Conservation (phyloP, 164 flowering plant genomes). For the Vitis vinifera region ASM3070453v1 NC_081812.1:22731001-22731500, state of each 20-base stretch:
- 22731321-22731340: conserved; percentile 34
- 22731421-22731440: conserved; percentile 50
- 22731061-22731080: no score
- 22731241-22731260: neutral
- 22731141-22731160: neutral
- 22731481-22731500: conserved; percentile 23
- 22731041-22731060: no score
- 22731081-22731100: no score
- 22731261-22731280: neutral
- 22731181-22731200: neutral
- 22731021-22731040: neutral
- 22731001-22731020: neutral
- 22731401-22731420: conserved; percentile 31
- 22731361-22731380: conserved; percentile 50
- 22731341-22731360: conserved; percentile 63
- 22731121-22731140: neutral
- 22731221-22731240: neutral
- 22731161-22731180: neutral
- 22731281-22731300: neutral
- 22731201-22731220: neutral
- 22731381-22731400: conserved; percentile 27
- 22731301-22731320: conserved; percentile 1
- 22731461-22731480: conserved; percentile 25
- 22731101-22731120: no score
- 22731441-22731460: conserved; percentile 69